Conservation (phyloP, 208 protist species). For the Acanthamoeba healyi region DNA sequence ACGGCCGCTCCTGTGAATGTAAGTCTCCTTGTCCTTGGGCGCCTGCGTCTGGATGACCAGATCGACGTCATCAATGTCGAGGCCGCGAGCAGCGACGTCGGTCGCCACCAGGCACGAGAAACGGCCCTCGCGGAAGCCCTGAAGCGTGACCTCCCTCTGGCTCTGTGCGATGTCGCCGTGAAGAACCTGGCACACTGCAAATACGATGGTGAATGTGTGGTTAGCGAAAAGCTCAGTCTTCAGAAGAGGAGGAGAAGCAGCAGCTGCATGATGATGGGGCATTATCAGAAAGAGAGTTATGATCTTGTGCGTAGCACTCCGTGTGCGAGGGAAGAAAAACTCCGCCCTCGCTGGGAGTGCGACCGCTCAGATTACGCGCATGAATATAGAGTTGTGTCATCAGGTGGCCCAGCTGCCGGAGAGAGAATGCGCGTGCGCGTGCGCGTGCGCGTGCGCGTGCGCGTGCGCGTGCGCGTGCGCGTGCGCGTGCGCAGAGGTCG, state of each 20-base stretch:
- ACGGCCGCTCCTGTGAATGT: constrained; percentile 92
- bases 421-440: background rate
- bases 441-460: background rate
- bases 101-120: constrained; percentile 71
- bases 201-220: too few relatives aligned
- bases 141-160: constrained; percentile 65
- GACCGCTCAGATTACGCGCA: constrained; percentile 28
- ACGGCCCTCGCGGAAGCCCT: constrained; percentile 65
- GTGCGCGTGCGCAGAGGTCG: background rate
- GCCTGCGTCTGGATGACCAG: constrained; percentile 96
- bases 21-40: constrained; percentile 95
- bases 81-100: constrained; percentile 53
- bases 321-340: constrained; percentile 31
- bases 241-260: too few relatives aligned
- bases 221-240: too few relatives aligned
- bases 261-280: too few relatives aligned
- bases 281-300: background rate
- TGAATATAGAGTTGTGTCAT: constrained; percentile 32
- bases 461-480: background rate
- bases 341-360: constrained; percentile 14
- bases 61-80: constrained; percentile 74
- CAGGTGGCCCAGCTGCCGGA: background rate
- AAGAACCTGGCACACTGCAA: constrained; percentile 61
- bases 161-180: constrained; percentile 73
- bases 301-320: constrained; percentile 11